phyloP scores from a whole-genome alignment of 2,329 filamentous ascomycete species.

The Rutstroemia sp. region DNA sequence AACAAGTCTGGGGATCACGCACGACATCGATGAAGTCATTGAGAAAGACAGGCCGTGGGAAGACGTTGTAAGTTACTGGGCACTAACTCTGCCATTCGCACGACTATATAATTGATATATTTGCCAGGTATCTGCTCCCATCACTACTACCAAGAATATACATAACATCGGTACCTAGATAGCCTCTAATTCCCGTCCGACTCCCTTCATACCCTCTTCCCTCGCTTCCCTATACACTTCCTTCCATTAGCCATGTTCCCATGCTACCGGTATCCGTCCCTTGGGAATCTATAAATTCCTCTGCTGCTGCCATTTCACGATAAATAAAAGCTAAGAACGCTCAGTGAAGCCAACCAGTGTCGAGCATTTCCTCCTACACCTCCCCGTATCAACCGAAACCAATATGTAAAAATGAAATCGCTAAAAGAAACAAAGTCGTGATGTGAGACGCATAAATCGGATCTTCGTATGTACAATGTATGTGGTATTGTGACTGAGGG shows the following conservation, averaged over 20 bases:
- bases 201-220: not conserved
- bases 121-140: not conserved
- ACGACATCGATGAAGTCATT: too few species aligned
- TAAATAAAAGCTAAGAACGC: too few species aligned
- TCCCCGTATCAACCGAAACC: not conserved
- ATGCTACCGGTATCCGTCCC: too few species aligned
- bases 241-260: too few species aligned
- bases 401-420: conserved; percentile 14
- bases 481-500: not conserved
- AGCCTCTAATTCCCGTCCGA: not conserved
- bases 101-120: not conserved
- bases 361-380: not conserved
- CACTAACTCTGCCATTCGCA: not conserved
- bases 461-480: not conserved
- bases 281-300: too few species aligned
- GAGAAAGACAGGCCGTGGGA: not conserved
- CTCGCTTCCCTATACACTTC: not conserved
- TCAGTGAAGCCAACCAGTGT: too few species aligned
- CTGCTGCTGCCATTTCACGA: too few species aligned
- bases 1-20: too few species aligned
- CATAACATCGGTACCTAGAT: not conserved
- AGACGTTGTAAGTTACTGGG: not conserved
- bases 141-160: not conserved
- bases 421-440: conserved; percentile 13
- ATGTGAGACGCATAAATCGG: not conserved